phyloP scores from a whole-genome alignment of 2,329 filamentous ascomycete genomes.

The Alternaria incomplexa region DNA sequence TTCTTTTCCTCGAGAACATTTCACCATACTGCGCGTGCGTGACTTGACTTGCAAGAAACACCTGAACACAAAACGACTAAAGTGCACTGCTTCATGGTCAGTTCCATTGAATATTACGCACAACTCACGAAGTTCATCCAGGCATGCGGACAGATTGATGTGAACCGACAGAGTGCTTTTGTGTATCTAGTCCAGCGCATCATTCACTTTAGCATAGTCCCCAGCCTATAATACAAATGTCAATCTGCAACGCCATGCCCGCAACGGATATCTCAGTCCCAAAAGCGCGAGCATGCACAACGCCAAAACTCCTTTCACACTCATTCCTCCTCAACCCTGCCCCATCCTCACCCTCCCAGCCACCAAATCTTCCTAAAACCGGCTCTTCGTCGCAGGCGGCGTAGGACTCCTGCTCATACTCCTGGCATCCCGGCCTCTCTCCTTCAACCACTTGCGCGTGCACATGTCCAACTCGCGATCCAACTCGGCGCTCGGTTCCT shows the following conservation, averaged over 20 bases:
- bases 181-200: background rate
- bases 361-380: background rate
- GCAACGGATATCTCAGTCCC: slow-evolving; percentile 11
- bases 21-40: background rate
- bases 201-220: background rate
- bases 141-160: too few species aligned
- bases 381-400: slow-evolving; percentile 68
- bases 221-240: background rate
- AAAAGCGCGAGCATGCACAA: slow-evolving; percentile 1
- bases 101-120: background rate
- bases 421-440: slow-evolving; percentile 81
- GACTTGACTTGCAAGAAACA: background rate
- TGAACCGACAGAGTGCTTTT: background rate
- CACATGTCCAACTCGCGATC: slow-evolving; percentile 84
- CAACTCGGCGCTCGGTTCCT: slow-evolving; percentile 88
- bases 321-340: background rate
- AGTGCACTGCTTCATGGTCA: too few species aligned
- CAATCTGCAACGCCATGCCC: slow-evolving; percentile 8
- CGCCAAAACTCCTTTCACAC: slow-evolving; percentile 1
- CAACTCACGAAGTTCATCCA: too few species aligned
- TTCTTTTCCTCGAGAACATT: background rate
- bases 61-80: background rate
- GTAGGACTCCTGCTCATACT: slow-evolving; percentile 83
- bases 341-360: background rate
- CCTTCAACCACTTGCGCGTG: slow-evolving; percentile 96